Percentiles rank a stretch among this genome's conserved stretches.
Conservation (phyloP, 495 filamentous ascomycete species). For the Platismatia glauca region DNA sequence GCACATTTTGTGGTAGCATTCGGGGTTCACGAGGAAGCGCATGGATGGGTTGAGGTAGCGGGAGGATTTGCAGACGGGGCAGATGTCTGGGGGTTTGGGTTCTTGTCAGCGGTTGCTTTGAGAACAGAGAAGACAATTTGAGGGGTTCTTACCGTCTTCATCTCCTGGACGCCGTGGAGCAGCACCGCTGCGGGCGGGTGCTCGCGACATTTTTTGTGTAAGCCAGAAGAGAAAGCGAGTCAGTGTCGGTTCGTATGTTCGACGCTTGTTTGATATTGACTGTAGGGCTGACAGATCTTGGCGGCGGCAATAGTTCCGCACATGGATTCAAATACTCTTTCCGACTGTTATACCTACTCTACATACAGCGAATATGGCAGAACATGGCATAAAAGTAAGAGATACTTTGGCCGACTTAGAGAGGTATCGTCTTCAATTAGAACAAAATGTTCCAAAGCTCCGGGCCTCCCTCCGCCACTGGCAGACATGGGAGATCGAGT, state of each 20-base stretch:
- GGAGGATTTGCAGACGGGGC: constrained; percentile 91
- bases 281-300: constrained; percentile 20
- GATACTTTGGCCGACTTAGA: constrained; percentile 47
- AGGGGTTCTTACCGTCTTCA: constrained; percentile 40
- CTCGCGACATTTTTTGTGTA: constrained; percentile 18
- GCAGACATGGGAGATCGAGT: constrained; percentile 85
- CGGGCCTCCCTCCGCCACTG: constrained; percentile 71
- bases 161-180: constrained; percentile 32
- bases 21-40: constrained; percentile 88
- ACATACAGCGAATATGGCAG: not conserved
- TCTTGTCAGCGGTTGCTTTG: constrained; percentile 15
- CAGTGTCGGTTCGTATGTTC: no score
- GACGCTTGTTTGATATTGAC: not conserved
- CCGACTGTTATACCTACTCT: not conserved
- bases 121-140: not conserved
- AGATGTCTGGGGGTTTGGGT: constrained; percentile 59
- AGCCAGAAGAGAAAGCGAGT: no score
- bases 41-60: constrained; percentile 92
- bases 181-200: constrained; percentile 14
- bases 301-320: not conserved
- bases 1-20: constrained; percentile 99
- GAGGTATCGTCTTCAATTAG: constrained; percentile 62
- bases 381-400: not conserved
- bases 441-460: constrained; percentile 66
- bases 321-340: not conserved